Base-by-base conservation (phyloP, 164 flowering plant species). In the Paratinospora sagittata region DNA sequence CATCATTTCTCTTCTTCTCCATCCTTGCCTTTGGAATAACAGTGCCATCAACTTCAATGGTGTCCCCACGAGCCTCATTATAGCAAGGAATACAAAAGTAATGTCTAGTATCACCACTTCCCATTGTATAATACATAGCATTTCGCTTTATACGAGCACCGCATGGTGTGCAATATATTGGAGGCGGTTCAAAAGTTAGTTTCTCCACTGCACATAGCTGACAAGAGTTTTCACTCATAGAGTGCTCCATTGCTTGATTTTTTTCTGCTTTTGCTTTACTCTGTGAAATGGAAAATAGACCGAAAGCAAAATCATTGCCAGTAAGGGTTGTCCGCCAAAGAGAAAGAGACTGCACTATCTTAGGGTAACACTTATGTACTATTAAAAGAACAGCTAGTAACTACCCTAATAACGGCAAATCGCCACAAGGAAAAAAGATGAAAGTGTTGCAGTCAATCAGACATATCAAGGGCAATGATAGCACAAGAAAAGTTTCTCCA, bases 121-220 rank as follows among this genome's bases (percentile, higher is more conserved):
- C 99, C 74, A 81, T 65, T 12, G 95, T 89, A 76, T 91, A 93
- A 81, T 82, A 96, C 89, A 85, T 86, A 66, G 92, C 95, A 85
- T 91, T 93, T 73, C 98, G 78, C 83, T 91, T 96, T 58, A 96
- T 90, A 34, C 99, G 90, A 77, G 86, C 89, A 79, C 95, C 97
- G 82, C 98, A 96, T 12, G 88, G 87, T 13, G 89, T 66, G 79
- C 99, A 96, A 78, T 96, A 96, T 66, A 90, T 88, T 62, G 98
- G 99, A 47, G 99, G 99, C 47, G 99, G 99, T 76, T 96, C 98
- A 86, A 96, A 96, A 58, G 88, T 87, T 36, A 96, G 95, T 81
- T 87, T 96, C 82, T 96, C 99, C 57, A 95, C 99, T 17, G 97
- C 98, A 88, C 99, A 95, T 70, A 95, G 76, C 75, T 95, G 99